A percentile compares a stretch with the other conserved stretches of the same genome.
These are phyloP conservation scores for Patellifolia procumbens DNA, from an alignment of 179 eudicot genomes.

Conservation along the genomic window DNA sequence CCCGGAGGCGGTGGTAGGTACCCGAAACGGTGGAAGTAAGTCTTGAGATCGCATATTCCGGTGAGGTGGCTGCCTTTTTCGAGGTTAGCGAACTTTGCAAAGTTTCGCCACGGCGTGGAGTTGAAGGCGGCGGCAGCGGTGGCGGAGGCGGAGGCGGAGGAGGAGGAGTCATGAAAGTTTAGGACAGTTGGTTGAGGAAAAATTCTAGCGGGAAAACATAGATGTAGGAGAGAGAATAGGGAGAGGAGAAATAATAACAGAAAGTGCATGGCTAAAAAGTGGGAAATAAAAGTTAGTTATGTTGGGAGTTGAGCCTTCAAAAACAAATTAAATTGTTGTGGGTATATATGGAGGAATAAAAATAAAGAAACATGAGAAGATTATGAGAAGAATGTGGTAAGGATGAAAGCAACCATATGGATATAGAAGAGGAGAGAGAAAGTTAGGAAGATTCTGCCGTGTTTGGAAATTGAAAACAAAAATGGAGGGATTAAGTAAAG, in stretches of 20 bases:
- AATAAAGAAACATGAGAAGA: neutral
- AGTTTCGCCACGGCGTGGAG: slow-evolving; percentile 52
- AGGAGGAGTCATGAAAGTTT: slow-evolving; percentile 13
- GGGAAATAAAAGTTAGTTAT: slow-evolving; percentile 30
- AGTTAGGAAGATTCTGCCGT: slow-evolving; percentile 58
- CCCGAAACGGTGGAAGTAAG: slow-evolving; percentile 77
- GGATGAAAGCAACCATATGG: slow-evolving; percentile 31
- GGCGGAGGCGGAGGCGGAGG: neutral
- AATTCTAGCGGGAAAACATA: slow-evolving; percentile 50
- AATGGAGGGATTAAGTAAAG: slow-evolving; percentile 12
- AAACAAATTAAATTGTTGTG: slow-evolving; percentile 6
- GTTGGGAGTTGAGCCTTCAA: slow-evolving; percentile 35
- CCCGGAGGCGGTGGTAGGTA: slow-evolving; percentile 42
- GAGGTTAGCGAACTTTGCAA: slow-evolving; percentile 51
- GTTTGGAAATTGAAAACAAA: slow-evolving; percentile 32
- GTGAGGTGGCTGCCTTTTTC: slow-evolving; percentile 50
- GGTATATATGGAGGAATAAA: neutral
- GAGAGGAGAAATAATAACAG: slow-evolving; percentile 4
- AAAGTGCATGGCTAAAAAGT: slow-evolving; percentile 27
- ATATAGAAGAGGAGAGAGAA: slow-evolving; percentile 40
- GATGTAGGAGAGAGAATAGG: slow-evolving; percentile 5
- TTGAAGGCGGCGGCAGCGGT: neutral
- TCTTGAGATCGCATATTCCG: slow-evolving; percentile 69
- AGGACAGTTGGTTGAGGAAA: slow-evolving; percentile 23
- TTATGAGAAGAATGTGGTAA: slow-evolving; percentile 17